Percentiles rank a stretch among this genome's conserved stretches.
phyloP scores from a whole-genome alignment of 2,329 filamentous ascomycete species.

The Neopestalotiopsis rosae region DNA sequence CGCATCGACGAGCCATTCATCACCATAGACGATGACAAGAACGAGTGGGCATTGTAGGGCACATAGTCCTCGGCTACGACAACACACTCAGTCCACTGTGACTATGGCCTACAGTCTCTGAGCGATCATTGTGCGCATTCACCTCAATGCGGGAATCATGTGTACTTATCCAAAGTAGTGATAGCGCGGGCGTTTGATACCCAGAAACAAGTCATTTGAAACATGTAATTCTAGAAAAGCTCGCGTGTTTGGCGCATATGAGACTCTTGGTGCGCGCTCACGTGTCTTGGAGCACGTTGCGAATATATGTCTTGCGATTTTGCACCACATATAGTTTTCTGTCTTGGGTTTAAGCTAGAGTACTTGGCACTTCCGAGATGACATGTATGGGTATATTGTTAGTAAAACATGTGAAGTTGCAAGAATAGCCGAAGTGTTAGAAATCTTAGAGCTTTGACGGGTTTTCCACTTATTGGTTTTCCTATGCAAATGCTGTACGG shows the following conservation, averaged over 20 bases:
- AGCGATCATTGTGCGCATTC: not conserved
- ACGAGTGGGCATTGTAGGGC: conserved; percentile 77
- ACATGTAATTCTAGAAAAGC: not conserved
- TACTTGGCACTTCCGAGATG: not conserved
- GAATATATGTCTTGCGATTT: not conserved
- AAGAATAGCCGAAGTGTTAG: not conserved
- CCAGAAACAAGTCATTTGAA: not conserved
- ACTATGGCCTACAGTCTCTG: not conserved
- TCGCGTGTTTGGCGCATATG: not conserved
- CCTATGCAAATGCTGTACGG: not conserved
- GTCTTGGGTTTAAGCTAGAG: not conserved
- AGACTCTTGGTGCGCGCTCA: not conserved
- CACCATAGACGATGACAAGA: conserved; percentile 70
- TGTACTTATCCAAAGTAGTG: not conserved
- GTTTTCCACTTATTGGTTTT: not conserved
- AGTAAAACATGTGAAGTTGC: not conserved
- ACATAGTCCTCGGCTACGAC: not conserved
- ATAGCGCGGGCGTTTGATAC: conserved; percentile 1
- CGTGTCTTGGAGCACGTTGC: not conserved
- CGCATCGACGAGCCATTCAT: conserved; percentile 94
- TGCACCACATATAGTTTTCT: not conserved
- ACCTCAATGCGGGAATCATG: not conserved
- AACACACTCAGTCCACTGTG: not conserved
- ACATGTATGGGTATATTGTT: not conserved
- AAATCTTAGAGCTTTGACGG: not conserved